phyloP scores from a whole-genome alignment of 2,329 filamentous ascomycete genomes.

The Botrytis tulipae region DNA sequence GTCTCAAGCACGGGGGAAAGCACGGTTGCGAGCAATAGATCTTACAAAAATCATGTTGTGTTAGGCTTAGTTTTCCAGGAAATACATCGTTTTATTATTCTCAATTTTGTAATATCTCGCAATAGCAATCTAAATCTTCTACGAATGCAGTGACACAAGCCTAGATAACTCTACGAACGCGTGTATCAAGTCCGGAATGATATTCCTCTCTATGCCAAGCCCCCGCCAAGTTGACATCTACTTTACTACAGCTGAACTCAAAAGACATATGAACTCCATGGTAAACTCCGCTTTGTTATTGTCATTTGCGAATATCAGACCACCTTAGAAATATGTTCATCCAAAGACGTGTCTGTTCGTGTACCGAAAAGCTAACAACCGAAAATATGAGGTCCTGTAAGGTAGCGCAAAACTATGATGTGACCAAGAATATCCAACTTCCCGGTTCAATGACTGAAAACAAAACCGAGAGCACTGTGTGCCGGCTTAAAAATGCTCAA shows the following conservation, averaged over 20 bases:
- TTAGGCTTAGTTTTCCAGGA: not conserved
- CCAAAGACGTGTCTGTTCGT: not conserved
- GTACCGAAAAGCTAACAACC: not conserved
- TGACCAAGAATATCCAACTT: not conserved
- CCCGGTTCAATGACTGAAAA: not conserved
- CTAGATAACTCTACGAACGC: not conserved
- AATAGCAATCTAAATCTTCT: not conserved
- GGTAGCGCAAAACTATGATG: not conserved
- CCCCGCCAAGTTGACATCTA: not conserved
- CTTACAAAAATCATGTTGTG: no score
- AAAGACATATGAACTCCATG: not conserved
- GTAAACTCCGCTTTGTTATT: not conserved
- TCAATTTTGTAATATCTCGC: not conserved
- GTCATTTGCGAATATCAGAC: not conserved
- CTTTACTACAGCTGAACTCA: not conserved
- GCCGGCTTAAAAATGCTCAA: no score
- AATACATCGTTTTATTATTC: not conserved
- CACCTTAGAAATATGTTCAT: not conserved
- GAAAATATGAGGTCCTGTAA: not conserved
- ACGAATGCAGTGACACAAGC: not conserved
- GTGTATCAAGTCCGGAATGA: not conserved
- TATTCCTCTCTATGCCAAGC: not conserved
- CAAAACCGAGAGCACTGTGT: not conserved
- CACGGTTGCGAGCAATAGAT: not conserved
- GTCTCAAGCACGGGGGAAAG: not conserved